phyloP scores from a whole-genome alignment of 305 asterid species.

The Fraxinus sp. region DNA sequence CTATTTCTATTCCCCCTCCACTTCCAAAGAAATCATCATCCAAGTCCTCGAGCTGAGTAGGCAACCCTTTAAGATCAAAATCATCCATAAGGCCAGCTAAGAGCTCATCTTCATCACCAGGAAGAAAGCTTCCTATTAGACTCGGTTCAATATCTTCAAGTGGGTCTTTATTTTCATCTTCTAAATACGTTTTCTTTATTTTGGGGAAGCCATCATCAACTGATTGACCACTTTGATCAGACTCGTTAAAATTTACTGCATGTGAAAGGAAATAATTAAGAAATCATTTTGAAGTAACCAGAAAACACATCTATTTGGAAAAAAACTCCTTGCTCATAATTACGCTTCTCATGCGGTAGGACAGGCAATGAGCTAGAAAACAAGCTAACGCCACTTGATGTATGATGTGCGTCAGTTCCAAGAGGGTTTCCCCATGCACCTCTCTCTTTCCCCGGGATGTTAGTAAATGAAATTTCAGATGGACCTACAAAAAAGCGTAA shows the following conservation, averaged over 20 bases:
- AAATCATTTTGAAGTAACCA: constrained; percentile 11
- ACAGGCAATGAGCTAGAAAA: constrained; percentile 55
- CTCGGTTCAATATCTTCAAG: constrained; percentile 38
- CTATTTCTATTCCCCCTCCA: constrained; percentile 83
- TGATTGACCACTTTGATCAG: constrained; percentile 39
- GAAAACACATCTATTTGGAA: constrained; percentile 2
- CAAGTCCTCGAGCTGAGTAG: constrained; percentile 58
- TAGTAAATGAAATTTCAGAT: constrained; percentile 20
- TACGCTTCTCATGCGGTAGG: constrained; percentile 44
- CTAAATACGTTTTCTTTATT: constrained; percentile 28
- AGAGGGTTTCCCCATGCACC: constrained; percentile 39
- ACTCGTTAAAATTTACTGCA: constrained; percentile 58
- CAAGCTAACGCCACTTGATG: constrained; percentile 47
- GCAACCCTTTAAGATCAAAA: constrained; percentile 79
- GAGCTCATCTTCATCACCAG: constrained; percentile 73
- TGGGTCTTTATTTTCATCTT: constrained; percentile 34
- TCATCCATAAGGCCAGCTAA: constrained; percentile 88
- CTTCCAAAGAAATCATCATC: constrained; percentile 94
- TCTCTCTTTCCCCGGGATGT: constrained; percentile 30
- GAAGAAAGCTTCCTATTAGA: constrained; percentile 44
- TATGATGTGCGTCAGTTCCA: constrained; percentile 30
- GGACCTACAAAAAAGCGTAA: constrained; percentile 22
- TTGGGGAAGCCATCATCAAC: constrained; percentile 54
- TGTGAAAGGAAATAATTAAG: constrained; percentile 20
- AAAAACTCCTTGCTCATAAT: background rate